Evolutionary conservation across 129 eudicot species (phyloP), one percentile per base, ranked within the genome.

Genomic region (Erigeron canadensis): DNA sequence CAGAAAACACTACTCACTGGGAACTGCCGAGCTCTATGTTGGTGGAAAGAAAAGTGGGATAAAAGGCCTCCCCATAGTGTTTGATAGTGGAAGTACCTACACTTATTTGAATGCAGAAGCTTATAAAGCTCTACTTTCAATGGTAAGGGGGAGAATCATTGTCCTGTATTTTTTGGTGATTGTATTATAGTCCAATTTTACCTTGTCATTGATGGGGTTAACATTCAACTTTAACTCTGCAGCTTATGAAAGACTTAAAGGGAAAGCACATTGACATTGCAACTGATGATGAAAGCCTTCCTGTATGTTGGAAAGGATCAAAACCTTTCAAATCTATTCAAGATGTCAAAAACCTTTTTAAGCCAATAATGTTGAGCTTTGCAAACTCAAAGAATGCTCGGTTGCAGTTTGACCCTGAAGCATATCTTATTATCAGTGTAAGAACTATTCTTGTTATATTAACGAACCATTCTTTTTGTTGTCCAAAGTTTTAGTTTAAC

Each of bases 1-100:
- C 81, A 91, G 98, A 48, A 85, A 88, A 48, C 82, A 88, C 78
- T 86, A 86, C 77, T 82, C 91, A 12, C 63, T 90, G 78, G 98
- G 94, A 79, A 75, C 86, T 7, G 98, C 86, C 1, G 91, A 88
- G 67, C 79, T 91, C 44, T 65, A 61, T 23, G 84, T 77, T 68
- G 89, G 82, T 23, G 87, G 87, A 62, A 72, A 82, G 75, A 40
- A 80, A 23, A 88, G 89, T 22, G 95, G 95, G 10, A 38, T 84
- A 1, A 82, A 88, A 58, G 90, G 85, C 65, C 89, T 91, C 74
- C 70, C 64, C 0, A 73, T 91, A 79, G 81, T 86, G 73, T 88
- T 91, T 62, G 98, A 91, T 44, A 91, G 96, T 59, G 98, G 98
- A 69, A 91, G 98, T 76, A 88, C 98, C 5, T 91, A 88, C 79